Percentiles rank a stretch among this genome's conserved stretches.
These are phyloP conservation scores for Limtongia smithiae DNA, from an alignment of 805 yeast genomes.

Conservation along the genomic window DNA sequence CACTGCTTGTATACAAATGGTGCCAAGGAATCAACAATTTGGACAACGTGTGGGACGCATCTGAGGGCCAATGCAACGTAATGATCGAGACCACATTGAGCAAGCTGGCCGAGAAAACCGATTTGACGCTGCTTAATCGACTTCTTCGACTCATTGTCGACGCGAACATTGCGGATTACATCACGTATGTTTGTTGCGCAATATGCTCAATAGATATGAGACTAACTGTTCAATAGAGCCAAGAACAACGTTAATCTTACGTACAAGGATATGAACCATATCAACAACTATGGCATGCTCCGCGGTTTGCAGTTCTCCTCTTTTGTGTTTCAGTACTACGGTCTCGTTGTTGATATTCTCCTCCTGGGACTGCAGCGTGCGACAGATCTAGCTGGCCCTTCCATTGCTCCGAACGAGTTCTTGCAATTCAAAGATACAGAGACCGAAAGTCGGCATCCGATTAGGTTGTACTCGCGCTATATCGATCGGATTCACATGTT, in stretches of 20 bases:
- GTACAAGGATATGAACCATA: constrained; percentile 93
- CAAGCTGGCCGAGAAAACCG: constrained; percentile 79
- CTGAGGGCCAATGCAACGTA: constrained; percentile 73
- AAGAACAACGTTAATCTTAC: constrained; percentile 78
- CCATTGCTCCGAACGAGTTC: constrained; percentile 66
- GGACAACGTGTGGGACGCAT: constrained; percentile 71
- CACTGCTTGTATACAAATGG: constrained; percentile 88
- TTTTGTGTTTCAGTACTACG: constrained; percentile 86
- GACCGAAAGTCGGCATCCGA: constrained; percentile 67
- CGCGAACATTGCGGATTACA: constrained; percentile 89
- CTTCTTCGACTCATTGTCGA: constrained; percentile 77
- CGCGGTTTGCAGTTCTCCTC: constrained; percentile 90
- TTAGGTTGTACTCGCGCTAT: constrained; percentile 76
- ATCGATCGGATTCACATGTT: constrained; percentile 77
- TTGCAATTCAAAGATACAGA: constrained; percentile 60
- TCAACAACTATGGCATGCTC: constrained; percentile 80
- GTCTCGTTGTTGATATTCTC: constrained; percentile 75
- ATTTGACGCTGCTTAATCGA: constrained; percentile 79
- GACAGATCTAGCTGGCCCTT: constrained; percentile 74
- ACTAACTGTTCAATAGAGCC: constrained; percentile 50
- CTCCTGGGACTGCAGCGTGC: constrained; percentile 86
- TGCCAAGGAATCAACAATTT: constrained; percentile 84
- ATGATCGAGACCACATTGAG: constrained; percentile 72
- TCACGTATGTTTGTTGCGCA: constrained; percentile 40
- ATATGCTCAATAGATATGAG: too few species aligned